A percentile compares a stretch with the other conserved stretches of the same genome.
phyloP scores from a whole-genome alignment of 768 basidiomycete species.

The Trametes punicea region DNA sequence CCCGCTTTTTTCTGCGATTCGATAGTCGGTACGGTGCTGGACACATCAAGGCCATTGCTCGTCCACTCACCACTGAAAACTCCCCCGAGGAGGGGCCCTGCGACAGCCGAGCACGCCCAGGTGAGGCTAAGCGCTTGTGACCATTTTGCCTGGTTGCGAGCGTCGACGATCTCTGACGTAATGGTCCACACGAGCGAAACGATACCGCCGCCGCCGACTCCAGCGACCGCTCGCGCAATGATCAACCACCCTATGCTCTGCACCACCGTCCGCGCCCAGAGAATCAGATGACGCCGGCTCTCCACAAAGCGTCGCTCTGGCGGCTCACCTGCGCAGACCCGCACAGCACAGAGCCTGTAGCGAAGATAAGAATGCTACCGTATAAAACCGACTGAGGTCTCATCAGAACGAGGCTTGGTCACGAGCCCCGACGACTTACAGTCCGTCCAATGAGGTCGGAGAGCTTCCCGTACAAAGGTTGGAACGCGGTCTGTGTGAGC shows the following conservation, averaged over 20 bases:
- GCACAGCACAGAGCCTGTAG: conserved; percentile 76
- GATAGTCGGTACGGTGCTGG: background rate
- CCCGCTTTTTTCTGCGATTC: conserved; percentile 19
- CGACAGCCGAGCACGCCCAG: conserved; percentile 83
- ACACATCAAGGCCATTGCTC: background rate
- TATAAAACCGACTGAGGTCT: conserved; percentile 58
- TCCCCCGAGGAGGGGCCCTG: conserved; percentile 81
- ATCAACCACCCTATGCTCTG: conserved; percentile 65
- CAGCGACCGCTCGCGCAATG: conserved; percentile 60
- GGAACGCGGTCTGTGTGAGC: conserved; percentile 82
- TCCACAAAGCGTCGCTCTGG: conserved; percentile 13
- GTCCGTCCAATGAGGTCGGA: conserved; percentile 80
- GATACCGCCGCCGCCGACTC: conserved; percentile 85
- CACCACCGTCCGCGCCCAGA: background rate
- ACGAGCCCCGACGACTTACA: conserved; percentile 38
- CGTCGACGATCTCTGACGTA: conserved; percentile 79
- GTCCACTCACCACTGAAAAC: conserved; percentile 65
- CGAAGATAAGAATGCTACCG: conserved; percentile 70
- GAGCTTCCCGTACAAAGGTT: conserved; percentile 77
- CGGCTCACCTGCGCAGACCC: conserved; percentile 62
- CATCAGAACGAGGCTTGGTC: conserved; percentile 5
- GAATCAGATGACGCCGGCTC: conserved; percentile 16
- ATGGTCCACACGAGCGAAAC: conserved; percentile 85
- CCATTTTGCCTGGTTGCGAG: conserved; percentile 71
- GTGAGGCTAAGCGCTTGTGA: conserved; percentile 81